Conservation (phyloP, 352 stramenopile genomes). For the Pythium angustatum region DNA sequence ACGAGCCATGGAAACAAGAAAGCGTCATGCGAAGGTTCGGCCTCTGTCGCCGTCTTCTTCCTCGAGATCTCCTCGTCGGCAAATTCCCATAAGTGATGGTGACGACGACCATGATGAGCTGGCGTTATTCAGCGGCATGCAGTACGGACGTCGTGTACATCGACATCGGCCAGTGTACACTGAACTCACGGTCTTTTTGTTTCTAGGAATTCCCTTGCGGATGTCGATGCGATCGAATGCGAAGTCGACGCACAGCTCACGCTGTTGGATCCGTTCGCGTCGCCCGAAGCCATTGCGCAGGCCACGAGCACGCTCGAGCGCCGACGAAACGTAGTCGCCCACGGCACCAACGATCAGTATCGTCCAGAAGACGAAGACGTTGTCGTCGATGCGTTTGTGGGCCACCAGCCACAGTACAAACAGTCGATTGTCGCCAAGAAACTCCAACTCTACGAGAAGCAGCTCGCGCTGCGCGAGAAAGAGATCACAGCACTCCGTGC, state of each 20-base stretch:
- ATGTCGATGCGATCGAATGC: constrained; percentile 26
- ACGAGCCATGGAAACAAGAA: not conserved
- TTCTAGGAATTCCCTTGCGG: constrained; percentile 10
- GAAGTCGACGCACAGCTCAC: constrained; percentile 26
- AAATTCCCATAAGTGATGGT: not conserved
- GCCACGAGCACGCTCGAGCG: not conserved
- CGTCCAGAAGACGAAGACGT: constrained; percentile 2
- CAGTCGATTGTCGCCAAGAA: constrained; percentile 54
- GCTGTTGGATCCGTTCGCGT: constrained; percentile 19
- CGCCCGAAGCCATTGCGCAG: not conserved
- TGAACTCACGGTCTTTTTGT: not conserved
- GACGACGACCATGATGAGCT: constrained; percentile 11
- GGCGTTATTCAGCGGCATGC: constrained; percentile 21
- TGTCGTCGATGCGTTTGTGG: constrained; percentile 38
- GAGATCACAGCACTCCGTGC: constrained; percentile 39
- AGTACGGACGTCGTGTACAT: too few relatives aligned
- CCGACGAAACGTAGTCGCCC: not conserved
- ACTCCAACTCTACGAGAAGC: constrained; percentile 51
- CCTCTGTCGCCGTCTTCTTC: not conserved
- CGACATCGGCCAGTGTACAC: too few relatives aligned
- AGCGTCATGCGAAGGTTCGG: not conserved
- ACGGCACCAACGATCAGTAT: not conserved
- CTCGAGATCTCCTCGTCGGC: not conserved
- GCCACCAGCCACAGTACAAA: constrained; percentile 46
- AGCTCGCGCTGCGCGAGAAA: constrained; percentile 41